These are phyloP conservation scores for Fusarium sulawesiense DNA, from an alignment of 2,329 filamentous ascomycete genomes.

Conservation along the genomic window DNA sequence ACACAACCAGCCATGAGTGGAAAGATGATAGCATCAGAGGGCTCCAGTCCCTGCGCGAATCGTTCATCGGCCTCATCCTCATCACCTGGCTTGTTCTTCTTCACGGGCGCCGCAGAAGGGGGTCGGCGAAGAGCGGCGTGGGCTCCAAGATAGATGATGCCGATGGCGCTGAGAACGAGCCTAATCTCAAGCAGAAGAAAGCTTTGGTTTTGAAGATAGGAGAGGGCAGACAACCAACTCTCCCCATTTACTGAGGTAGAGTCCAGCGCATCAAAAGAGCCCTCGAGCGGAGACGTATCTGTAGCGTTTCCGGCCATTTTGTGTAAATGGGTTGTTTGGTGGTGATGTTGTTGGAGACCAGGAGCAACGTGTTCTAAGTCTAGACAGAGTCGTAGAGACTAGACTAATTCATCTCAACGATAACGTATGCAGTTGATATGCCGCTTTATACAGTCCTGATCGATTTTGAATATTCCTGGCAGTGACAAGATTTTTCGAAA, in stretches of 20 bases:
- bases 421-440: neutral
- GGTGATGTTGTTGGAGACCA: constrained; percentile 6
- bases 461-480: no score
- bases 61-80: constrained; percentile 64
- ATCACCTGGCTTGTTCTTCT: constrained; percentile 57
- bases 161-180: constrained; percentile 73
- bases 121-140: constrained; percentile 88
- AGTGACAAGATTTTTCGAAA: neutral
- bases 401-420: neutral
- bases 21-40: constrained; percentile 85
- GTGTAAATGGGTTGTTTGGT: neutral
- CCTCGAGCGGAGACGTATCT: constrained; percentile 12
- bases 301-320: constrained; percentile 45
- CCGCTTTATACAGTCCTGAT: no score
- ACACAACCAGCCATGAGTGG: constrained; percentile 80
- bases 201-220: constrained; percentile 51
- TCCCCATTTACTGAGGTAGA: constrained; percentile 44
- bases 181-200: constrained; percentile 60
- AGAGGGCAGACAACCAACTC: constrained; percentile 43
- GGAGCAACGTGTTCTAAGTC: constrained; percentile 41
- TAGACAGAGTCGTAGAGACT: neutral
- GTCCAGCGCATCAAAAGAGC: constrained; percentile 48
- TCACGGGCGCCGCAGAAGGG: constrained; percentile 76
- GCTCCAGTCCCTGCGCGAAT: constrained; percentile 62
- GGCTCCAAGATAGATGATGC: constrained; percentile 85